phyloP scores from a whole-genome alignment of 208 protist species.

The Trypanosomatidae sp. region DNA sequence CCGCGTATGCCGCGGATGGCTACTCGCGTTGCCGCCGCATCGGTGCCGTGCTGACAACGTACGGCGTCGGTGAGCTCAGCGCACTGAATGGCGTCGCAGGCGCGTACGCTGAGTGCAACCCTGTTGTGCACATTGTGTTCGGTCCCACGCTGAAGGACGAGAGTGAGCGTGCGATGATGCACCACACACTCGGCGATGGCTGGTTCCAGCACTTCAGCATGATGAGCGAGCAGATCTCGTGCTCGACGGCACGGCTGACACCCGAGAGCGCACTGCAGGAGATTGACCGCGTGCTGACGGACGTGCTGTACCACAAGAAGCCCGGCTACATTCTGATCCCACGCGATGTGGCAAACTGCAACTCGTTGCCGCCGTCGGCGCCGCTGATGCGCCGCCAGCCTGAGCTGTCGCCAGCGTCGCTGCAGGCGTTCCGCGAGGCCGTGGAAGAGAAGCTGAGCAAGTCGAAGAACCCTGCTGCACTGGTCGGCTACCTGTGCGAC shows the following conservation, averaged over 20 bases:
- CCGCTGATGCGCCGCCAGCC: constrained; percentile 2
- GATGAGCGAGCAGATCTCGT: constrained; percentile 14
- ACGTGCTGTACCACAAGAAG: constrained; percentile 8
- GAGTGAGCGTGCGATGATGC: constrained; percentile 8
- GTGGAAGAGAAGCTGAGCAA: constrained; percentile 12
- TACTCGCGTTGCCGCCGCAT: constrained; percentile 27
- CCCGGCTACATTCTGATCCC: constrained; percentile 20
- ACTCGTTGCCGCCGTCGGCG: constrained; percentile 1
- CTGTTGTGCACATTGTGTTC: constrained; percentile 23
- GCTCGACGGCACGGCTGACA: constrained; percentile 2
- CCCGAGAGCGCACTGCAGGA: constrained; percentile 8
- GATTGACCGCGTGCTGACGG: constrained; percentile 18
- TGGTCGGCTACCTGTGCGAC: constrained; percentile 25
- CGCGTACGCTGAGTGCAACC: constrained; percentile 12
- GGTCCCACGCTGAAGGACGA: constrained; percentile 10
- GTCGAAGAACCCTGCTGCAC: constrained; percentile 4
- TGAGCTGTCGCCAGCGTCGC: neutral
- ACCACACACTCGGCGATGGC: constrained; percentile 24
- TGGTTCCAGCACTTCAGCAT: constrained; percentile 11
- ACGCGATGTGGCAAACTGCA: constrained; percentile 8
- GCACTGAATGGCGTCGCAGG: constrained; percentile 25
- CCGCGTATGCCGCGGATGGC: constrained; percentile 29
- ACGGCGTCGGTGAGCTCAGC: constrained; percentile 36
- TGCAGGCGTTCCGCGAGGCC: constrained; percentile 8
- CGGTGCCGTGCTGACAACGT: constrained; percentile 28